Conservation (phyloP, 352 stramenopile genomes). For the Globisporangium spinosum region DNA sequence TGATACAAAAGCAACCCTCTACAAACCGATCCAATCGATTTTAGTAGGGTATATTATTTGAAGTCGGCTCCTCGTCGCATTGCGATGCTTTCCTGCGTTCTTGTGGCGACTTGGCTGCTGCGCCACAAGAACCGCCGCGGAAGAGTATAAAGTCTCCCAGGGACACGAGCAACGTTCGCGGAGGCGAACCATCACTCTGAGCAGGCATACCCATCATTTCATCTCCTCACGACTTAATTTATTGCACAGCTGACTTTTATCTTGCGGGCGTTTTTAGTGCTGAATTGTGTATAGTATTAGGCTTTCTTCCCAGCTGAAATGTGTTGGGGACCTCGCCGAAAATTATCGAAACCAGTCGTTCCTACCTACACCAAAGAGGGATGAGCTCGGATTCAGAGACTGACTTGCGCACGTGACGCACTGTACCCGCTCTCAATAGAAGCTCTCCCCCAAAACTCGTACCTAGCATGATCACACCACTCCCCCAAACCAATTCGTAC, state of each 20-base stretch:
- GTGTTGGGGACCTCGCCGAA: not conserved
- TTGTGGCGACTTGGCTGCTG: not conserved
- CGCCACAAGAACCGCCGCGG: slow-evolving; percentile 20
- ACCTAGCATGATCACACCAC: slow-evolving; percentile 1
- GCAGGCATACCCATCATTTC: slow-evolving; percentile 19
- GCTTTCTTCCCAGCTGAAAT: not conserved
- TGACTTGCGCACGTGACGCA: not conserved
- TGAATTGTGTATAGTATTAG: not conserved
- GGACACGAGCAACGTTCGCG: not conserved
- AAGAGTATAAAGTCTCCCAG: slow-evolving; percentile 17
- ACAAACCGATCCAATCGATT: not conserved
- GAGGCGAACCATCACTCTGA: slow-evolving; percentile 29
- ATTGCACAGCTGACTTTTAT: not conserved
- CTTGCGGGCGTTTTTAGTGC: slow-evolving; percentile 19
- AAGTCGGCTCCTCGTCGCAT: no score
- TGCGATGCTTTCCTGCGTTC: not conserved
- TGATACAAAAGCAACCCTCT: no score
- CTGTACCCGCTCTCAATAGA: slow-evolving; percentile 15
- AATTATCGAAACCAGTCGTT: slow-evolving; percentile 22
- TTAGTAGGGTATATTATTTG: not conserved
- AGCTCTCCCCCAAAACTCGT: slow-evolving; percentile 2
- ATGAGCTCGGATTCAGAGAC: slow-evolving; percentile 1
- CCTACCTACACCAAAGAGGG: not conserved
- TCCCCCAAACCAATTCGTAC: slow-evolving; percentile 4
- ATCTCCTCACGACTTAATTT: slow-evolving; percentile 18